phyloP scores from a whole-genome alignment of 2,329 filamentous ascomycete species.

The Podosphaera fusca region DNA sequence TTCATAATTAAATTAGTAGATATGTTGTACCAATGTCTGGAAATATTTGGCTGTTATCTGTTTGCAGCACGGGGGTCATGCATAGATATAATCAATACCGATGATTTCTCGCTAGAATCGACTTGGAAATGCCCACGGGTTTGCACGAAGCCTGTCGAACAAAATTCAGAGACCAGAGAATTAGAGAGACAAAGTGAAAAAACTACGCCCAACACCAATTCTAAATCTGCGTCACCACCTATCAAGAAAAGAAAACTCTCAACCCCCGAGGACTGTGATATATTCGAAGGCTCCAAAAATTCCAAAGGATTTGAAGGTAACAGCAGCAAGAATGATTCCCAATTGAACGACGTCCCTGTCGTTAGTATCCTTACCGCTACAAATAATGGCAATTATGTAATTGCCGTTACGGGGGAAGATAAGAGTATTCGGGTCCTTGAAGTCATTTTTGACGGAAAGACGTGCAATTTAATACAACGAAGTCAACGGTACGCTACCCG shows the following conservation, averaged over 20 bases:
- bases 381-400: conserved; percentile 38
- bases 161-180: neutral
- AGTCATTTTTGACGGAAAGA: conserved; percentile 28
- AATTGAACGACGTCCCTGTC: conserved; percentile 27
- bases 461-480: conserved; percentile 30
- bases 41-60: conserved; percentile 30
- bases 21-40: conserved; percentile 42
- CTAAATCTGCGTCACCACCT: conserved; percentile 7
- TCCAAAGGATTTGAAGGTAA: conserved; percentile 7
- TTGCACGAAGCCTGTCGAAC: conserved; percentile 1
- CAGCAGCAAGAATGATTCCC: conserved; percentile 8
- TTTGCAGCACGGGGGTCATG: conserved; percentile 52
- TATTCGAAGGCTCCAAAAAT: conserved; percentile 1
- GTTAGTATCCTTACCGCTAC: conserved; percentile 47
- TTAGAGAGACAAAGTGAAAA: neutral
- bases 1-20: neutral
- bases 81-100: conserved; percentile 42
- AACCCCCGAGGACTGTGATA: conserved; percentile 2
- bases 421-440: conserved; percentile 72
- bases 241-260: conserved; percentile 16
- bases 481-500: conserved; percentile 41
- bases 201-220: conserved; percentile 1
- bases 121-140: conserved; percentile 14
- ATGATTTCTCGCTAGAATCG: conserved; percentile 33
- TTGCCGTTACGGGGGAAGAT: conserved; percentile 73